Conservation (phyloP, 345 rosid genomes). For the Heritiera fomes region DNA sequence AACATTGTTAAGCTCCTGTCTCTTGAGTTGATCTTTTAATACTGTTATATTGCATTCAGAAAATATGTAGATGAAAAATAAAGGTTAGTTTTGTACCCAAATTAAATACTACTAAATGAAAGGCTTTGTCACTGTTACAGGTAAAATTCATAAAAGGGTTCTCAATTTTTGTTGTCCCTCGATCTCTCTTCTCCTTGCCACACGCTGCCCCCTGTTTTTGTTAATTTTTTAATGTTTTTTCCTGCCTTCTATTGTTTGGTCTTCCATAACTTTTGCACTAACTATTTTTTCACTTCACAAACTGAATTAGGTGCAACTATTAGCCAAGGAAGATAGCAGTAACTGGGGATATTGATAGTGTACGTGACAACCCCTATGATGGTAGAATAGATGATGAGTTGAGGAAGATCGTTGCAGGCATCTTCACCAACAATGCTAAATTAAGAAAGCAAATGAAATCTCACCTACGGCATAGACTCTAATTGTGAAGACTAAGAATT, state of each 20-base stretch:
- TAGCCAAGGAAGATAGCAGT: slow-evolving; percentile 48
- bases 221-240: background rate
- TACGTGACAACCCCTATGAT: slow-evolving; percentile 9
- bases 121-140: background rate
- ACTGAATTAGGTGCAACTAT: slow-evolving; percentile 46
- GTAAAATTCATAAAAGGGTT: background rate
- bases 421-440: slow-evolving; percentile 54
- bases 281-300: background rate
- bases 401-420: slow-evolving; percentile 52
- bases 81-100: background rate
- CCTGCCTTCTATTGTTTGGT: background rate
- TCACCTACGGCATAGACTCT: slow-evolving; percentile 41
- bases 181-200: background rate
- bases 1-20: background rate
- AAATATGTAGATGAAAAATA: background rate
- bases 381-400: slow-evolving; percentile 43
- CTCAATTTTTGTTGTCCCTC: background rate
- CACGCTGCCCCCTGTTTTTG: background rate
- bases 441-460: slow-evolving; percentile 69
- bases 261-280: slow-evolving; percentile 4
- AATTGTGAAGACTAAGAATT: too few species aligned
- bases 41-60: background rate
- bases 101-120: background rate
- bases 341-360: slow-evolving; percentile 18
- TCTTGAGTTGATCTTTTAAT: slow-evolving; percentile 1